These are phyloP conservation scores for Cytospora mali DNA, from an alignment of 2,329 filamentous ascomycete genomes.

Conservation along the genomic window DNA sequence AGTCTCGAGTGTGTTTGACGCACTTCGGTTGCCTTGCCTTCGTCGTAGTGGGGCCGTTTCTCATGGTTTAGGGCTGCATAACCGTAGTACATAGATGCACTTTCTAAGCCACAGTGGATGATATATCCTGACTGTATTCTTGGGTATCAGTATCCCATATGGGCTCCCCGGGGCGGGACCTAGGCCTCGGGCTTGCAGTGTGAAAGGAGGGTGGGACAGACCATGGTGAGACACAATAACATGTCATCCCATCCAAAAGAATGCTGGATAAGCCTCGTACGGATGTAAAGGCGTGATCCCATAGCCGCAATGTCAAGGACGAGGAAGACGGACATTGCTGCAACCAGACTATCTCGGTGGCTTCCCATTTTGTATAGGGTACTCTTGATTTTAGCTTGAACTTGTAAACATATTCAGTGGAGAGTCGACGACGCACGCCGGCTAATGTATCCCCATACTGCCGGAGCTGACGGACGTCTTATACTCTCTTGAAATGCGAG, in stretches of 20 bases:
- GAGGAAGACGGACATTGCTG: slow-evolving; percentile 34
- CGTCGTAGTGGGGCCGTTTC: slow-evolving; percentile 33
- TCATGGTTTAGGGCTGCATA: slow-evolving; percentile 34
- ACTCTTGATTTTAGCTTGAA: not conserved
- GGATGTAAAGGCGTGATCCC: slow-evolving; percentile 35
- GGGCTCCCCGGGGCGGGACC: slow-evolving; percentile 1
- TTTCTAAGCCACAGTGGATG: slow-evolving; percentile 34
- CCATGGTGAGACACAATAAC: slow-evolving; percentile 35
- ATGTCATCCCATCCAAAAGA: slow-evolving; percentile 37
- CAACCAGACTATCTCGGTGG: slow-evolving; percentile 32
- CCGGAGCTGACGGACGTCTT: not conserved
- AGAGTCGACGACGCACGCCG: not conserved
- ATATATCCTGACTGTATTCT: slow-evolving; percentile 32
- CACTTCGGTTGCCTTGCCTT: slow-evolving; percentile 32
- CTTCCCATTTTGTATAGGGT: slow-evolving; percentile 21
- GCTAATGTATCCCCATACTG: not conserved
- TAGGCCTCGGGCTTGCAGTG: not conserved
- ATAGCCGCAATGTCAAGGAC: slow-evolving; percentile 34
- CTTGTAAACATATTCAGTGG: not conserved
- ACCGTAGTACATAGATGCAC: slow-evolving; percentile 36
- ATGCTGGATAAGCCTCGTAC: slow-evolving; percentile 32
- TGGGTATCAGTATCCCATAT: slow-evolving; percentile 26
- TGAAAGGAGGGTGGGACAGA: slow-evolving; percentile 18
- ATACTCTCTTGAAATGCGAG: not conserved
- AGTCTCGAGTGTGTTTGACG: not conserved